A percentile compares a stretch with the other conserved stretches of the same genome.
Conservation (phyloP, 768 basidiomycete species). For the Hygrophoropsis aurantiaca region DNA sequence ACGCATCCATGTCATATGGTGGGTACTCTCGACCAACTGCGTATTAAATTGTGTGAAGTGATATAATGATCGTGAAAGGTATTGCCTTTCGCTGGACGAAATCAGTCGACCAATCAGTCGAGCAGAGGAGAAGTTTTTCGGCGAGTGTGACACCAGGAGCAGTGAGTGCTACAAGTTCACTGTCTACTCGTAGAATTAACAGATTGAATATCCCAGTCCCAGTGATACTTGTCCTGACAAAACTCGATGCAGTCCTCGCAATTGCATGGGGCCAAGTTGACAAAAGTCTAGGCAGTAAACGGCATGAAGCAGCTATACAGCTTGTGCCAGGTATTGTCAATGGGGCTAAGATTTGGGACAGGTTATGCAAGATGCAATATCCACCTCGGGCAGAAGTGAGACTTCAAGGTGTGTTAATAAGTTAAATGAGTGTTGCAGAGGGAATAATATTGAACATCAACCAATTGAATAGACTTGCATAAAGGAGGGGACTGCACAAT, state of each 20-base stretch:
- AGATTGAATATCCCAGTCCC: slow-evolving; percentile 29
- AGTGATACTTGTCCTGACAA: slow-evolving; percentile 38
- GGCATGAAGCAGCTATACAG: too few species aligned
- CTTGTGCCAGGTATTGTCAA: too few species aligned
- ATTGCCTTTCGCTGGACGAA: slow-evolving; percentile 33
- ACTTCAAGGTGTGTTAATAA: too few species aligned
- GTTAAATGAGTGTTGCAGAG: too few species aligned
- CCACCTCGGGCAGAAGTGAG: too few species aligned
- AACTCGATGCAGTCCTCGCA: slow-evolving; percentile 31
- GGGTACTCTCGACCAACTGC: slow-evolving; percentile 1
- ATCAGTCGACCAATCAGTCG: slow-evolving; percentile 21
- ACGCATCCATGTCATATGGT: slow-evolving; percentile 42
- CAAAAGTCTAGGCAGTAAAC: too few species aligned
- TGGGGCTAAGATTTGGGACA: too few species aligned
- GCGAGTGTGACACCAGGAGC: slow-evolving; percentile 14
- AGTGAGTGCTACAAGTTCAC: too few species aligned
- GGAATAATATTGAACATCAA: too few species aligned
- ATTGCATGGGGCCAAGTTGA: slow-evolving; percentile 12
- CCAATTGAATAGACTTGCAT: slow-evolving; percentile 22
- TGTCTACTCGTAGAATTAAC: neutral
- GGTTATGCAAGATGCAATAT: too few species aligned
- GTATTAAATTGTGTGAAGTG: neutral
- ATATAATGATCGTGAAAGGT: slow-evolving; percentile 28
- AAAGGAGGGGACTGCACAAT: slow-evolving; percentile 8
- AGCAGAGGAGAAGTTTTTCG: slow-evolving; percentile 32